These are phyloP conservation scores for Boletus sensibilis DNA, from an alignment of 768 basidiomycete species.

Conservation along the genomic window DNA sequence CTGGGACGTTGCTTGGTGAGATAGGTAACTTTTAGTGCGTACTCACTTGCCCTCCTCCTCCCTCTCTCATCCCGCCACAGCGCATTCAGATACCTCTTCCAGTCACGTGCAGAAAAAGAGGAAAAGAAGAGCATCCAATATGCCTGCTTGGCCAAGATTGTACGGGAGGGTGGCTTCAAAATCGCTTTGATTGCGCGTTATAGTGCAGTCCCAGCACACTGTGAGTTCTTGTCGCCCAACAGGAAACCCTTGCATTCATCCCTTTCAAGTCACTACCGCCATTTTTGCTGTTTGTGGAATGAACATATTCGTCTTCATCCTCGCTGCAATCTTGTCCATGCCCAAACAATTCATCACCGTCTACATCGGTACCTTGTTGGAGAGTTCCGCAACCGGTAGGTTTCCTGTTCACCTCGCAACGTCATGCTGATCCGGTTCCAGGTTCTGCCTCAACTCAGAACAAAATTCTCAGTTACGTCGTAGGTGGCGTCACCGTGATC, in stretches of 20 bases:
- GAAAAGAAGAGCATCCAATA: conserved; percentile 59
- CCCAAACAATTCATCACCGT: conserved; percentile 93
- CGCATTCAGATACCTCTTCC: conserved; percentile 81
- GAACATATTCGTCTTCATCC: conserved; percentile 69
- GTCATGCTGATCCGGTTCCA: conserved; percentile 9
- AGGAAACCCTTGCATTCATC: background rate
- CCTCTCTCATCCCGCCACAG: conserved; percentile 36
- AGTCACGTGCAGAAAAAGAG: conserved; percentile 70
- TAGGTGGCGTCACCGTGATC: conserved; percentile 64
- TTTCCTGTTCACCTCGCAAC: background rate
- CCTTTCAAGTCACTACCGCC: conserved; percentile 70
- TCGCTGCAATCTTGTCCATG: conserved; percentile 79
- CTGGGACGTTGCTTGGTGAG: conserved; percentile 83
- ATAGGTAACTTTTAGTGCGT: conserved; percentile 84
- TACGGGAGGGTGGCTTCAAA: conserved; percentile 87
- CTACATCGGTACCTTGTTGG: conserved; percentile 82
- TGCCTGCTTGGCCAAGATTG: conserved; percentile 61
- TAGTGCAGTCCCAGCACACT: conserved; percentile 86
- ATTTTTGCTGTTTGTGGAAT: conserved; percentile 90
- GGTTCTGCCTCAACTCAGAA: conserved; percentile 39
- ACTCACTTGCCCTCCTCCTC: background rate
- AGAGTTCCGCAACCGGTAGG: conserved; percentile 40
- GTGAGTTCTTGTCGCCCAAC: conserved; percentile 40
- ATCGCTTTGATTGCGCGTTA: conserved; percentile 75
- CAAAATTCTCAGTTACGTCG: conserved; percentile 65